These are phyloP conservation scores for Closterium sp. DNA, from an alignment of 139 green algal genomes.

Conservation along the genomic window DNA sequence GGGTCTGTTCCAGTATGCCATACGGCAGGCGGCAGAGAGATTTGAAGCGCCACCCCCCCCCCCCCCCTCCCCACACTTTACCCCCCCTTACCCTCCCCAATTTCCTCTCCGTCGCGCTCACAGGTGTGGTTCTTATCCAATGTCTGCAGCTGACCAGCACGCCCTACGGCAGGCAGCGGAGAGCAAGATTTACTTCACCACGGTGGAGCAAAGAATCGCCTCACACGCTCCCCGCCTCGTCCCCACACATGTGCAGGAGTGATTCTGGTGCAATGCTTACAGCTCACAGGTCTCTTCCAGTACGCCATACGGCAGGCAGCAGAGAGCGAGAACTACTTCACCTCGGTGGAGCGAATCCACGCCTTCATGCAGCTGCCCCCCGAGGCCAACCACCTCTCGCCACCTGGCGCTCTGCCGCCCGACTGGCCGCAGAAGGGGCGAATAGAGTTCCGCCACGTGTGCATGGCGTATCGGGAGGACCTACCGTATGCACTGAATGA, in stretches of 20 bases:
- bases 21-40: conserved; percentile 27
- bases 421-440: conserved; percentile 65
- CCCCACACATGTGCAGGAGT: conserved; percentile 24
- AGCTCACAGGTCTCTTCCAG: conserved; percentile 41
- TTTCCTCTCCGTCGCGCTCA: not conserved
- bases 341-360: conserved; percentile 85
- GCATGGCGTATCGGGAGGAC: conserved; percentile 79
- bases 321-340: conserved; percentile 80
- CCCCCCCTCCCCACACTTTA: not conserved
- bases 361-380: conserved; percentile 64
- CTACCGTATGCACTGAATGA: conserved; percentile 79
- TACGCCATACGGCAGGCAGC: conserved; percentile 36
- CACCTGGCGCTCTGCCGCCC: conserved; percentile 16
- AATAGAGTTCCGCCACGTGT: conserved; percentile 62
- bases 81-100: not conserved
- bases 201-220: conserved; percentile 80
- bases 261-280: conserved; percentile 37
- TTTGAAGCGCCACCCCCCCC: not conserved
- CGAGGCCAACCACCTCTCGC: conserved; percentile 11
- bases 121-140: conserved; percentile 39
- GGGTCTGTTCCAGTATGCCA: conserved; percentile 28
- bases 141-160: conserved; percentile 44
- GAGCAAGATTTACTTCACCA: conserved; percentile 86
- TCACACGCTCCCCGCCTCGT: conserved; percentile 46
- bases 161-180: conserved; percentile 30